Evolutionary conservation across 495 filamentous ascomycete species (phyloP).

Genomic region (Aspergillus bridgeri): DNA sequence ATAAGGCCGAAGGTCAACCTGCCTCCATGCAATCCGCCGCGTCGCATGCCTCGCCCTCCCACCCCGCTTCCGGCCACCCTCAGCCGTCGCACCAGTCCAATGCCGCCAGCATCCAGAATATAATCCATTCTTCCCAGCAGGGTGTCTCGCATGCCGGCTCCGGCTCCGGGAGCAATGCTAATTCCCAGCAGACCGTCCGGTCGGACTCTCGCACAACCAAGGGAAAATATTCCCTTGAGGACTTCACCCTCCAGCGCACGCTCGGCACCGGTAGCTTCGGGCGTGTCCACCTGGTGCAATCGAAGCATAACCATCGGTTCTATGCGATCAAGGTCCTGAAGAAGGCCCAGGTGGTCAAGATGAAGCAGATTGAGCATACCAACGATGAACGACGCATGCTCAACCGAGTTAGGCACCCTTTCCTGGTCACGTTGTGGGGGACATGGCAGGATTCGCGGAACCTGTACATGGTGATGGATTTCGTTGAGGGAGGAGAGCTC

Average conservation of each 20-base stretch:
- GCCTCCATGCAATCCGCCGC: conserved; percentile 44
- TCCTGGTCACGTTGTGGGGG: conserved; percentile 96
- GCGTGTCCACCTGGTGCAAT: conserved; percentile 92
- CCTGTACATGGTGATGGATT: conserved; percentile 99
- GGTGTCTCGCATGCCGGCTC: conserved; percentile 16
- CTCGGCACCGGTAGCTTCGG: conserved; percentile 97
- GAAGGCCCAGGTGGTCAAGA: conserved; percentile 97
- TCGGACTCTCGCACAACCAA: conserved; percentile 69
- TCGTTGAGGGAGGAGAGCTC: conserved; percentile 97
- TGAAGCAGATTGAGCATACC: conserved; percentile 99
- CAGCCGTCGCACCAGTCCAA: conserved; percentile 32
- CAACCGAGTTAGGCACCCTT: conserved; percentile 91
- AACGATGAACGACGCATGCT: conserved; percentile 97
- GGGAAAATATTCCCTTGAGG: conserved; percentile 92
- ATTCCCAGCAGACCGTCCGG: conserved; percentile 16
- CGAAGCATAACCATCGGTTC: conserved; percentile 93
- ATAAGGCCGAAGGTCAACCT: conserved; percentile 24
- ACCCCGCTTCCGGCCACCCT: conserved; percentile 17
- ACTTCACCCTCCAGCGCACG: conserved; percentile 85
- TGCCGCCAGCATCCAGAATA: conserved; percentile 45
- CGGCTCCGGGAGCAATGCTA: conserved; percentile 5
- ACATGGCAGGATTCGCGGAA: conserved; percentile 95
- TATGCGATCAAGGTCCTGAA: conserved; percentile 98
- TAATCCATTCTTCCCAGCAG: conserved; percentile 36
- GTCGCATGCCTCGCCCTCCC: conserved; percentile 28